Conservation (phyloP, 495 filamentous ascomycete genomes). For the Trichoderma orchidacearum region DNA sequence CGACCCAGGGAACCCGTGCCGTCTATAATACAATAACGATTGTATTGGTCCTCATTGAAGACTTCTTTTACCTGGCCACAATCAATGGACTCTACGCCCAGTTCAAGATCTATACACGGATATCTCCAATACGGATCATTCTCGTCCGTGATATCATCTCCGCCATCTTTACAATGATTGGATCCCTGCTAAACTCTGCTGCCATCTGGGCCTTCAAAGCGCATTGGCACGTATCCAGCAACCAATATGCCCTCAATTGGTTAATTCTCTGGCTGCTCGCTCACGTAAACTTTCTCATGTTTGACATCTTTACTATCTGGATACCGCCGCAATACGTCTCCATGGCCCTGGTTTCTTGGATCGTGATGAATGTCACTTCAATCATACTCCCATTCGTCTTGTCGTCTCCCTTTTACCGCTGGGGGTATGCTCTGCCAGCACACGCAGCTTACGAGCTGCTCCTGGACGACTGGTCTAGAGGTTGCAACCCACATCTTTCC, state of each 20-base stretch:
- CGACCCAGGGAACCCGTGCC: conserved; percentile 31
- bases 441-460: conserved; percentile 30
- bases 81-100: conserved; percentile 25
- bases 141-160: neutral
- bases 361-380: conserved; percentile 31
- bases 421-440: conserved; percentile 32
- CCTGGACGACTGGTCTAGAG: conserved; percentile 33
- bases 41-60: conserved; percentile 33
- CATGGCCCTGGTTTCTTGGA: conserved; percentile 33
- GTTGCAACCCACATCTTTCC: conserved; percentile 30
- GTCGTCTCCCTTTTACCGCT: conserved; percentile 30
- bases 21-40: conserved; percentile 40
- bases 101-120: conserved; percentile 27
- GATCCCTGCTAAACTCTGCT: conserved; percentile 30
- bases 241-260: conserved; percentile 35
- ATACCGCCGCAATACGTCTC: conserved; percentile 26
- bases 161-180: conserved; percentile 3
- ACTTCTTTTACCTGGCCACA: conserved; percentile 39
- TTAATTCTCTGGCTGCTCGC: conserved; percentile 35
- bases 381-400: conserved; percentile 35
- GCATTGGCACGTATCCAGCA: conserved; percentile 31
- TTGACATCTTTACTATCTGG: conserved; percentile 35
- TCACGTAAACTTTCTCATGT: conserved; percentile 33
- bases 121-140: conserved; percentile 4
- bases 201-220: conserved; percentile 37